Base-by-base conservation (phyloP, 2,329 filamentous ascomycete species). In the Rhynchosporium graminicola region DNA sequence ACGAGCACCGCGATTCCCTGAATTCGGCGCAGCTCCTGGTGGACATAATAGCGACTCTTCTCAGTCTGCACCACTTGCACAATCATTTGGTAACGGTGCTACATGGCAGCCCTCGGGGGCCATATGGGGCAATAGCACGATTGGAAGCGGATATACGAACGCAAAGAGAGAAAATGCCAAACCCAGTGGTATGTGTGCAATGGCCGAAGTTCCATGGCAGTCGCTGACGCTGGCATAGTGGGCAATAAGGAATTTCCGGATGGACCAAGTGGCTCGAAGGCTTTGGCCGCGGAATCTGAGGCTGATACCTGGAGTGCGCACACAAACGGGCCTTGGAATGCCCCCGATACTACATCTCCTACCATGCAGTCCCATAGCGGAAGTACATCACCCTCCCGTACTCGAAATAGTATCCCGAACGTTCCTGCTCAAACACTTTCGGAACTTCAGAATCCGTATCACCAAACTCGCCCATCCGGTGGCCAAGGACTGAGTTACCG, bases 251-350 rank as follows among this genome's bases (percentile, higher is more conserved):
- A 73, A 29, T 77, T 78, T 36, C 69, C 75, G 45, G 82, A 84
- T 68, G 81, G 78, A 60, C 85, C 87, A 71, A 87, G 85, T 3
- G 89, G 89, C 55, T 91, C 89, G 5, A 82, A 86, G 64, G 89
- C 88, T 63, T 79, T 92, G 45, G 81, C 90, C 63, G 81, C 85
- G 50, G 84, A 86, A 47, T 90, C 89, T 9, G 87, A 91, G 71
- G 83, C 84, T 20, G 87, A 90, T 68, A 79, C 81, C 52, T 90
- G 87, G 86, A 74, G 71, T 63, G 76, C 75, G 57, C 78, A 79
- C 51, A 77, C 79, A 57, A 80, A 77, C 66, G 77, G 80, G 43
- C 82, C 83, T 15, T 92, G 89, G 89, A 83, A 82, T 66, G 76
- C 77, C 6, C 70, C 79, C 29, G 83, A 85, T 51, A 76, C 74